phyloP scores from a whole-genome alignment of 2,329 filamentous ascomycete species.

The Neofusicoccum cordaticola region DNA sequence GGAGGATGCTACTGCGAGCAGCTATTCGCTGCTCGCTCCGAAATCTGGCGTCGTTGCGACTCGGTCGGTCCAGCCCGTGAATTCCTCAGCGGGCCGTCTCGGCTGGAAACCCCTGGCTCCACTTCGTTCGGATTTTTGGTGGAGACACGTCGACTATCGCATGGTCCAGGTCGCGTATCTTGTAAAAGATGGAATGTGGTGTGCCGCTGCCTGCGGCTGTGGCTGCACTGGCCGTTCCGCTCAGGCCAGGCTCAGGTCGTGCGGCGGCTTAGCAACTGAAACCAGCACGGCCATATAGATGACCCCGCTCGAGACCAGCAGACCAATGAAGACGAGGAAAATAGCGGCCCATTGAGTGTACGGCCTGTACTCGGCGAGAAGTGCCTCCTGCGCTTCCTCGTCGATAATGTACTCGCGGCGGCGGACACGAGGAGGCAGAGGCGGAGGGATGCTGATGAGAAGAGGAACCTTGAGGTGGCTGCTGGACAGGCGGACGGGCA shows the following conservation, averaged over 20 bases:
- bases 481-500: neutral
- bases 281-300: constrained; percentile 5
- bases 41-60: neutral
- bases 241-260: constrained; percentile 3
- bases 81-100: neutral
- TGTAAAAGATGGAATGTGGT: neutral
- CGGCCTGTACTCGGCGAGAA: constrained; percentile 7
- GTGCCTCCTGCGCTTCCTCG: constrained; percentile 10
- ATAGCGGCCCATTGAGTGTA: neutral
- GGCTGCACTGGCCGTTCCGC: neutral
- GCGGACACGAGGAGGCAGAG: neutral
- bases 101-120: neutral
- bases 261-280: constrained; percentile 1
- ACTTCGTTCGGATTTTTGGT: neutral
- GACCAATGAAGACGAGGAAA: constrained; percentile 1
- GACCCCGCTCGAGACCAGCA: constrained; percentile 8
- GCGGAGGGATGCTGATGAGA: constrained; percentile 2
- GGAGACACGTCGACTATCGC: neutral
- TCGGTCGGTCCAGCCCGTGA: neutral
- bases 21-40: neutral
- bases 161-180: neutral
- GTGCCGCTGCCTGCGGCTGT: constrained; percentile 4
- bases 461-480: constrained; percentile 12
- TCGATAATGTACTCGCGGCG: neutral
- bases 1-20: too few species aligned